Percentiles rank a stretch among this genome's conserved stretches.
phyloP scores from a whole-genome alignment of 768 basidiomycete genomes.

The Xerocomus brunneocitrinus region DNA sequence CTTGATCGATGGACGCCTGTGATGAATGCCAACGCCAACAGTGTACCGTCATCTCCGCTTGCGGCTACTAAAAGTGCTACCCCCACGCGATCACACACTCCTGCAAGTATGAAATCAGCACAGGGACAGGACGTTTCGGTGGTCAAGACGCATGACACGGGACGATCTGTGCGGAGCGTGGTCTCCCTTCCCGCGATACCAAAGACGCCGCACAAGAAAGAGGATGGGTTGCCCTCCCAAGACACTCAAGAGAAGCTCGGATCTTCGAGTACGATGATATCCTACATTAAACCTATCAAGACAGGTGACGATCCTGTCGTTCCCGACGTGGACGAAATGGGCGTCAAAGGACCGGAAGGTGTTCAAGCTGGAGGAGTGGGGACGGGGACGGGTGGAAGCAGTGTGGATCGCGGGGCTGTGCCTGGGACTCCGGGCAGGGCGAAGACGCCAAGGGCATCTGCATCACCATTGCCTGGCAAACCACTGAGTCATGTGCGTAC shows the following conservation, averaged over 20 bases:
- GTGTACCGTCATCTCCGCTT: constrained; percentile 35
- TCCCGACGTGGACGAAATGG: constrained; percentile 37
- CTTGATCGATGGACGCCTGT: constrained; percentile 67
- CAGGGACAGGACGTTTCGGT: constrained; percentile 17
- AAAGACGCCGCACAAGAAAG: constrained; percentile 27
- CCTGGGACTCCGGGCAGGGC: constrained; percentile 14
- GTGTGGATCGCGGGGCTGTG: constrained; percentile 16
- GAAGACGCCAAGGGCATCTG: constrained; percentile 22
- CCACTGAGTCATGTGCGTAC: constrained; percentile 86
- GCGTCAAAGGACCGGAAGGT: constrained; percentile 38
- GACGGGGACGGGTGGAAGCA: constrained; percentile 2
- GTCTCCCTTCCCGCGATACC: constrained; percentile 38
- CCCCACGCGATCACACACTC: constrained; percentile 38
- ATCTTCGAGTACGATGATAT: constrained; percentile 72
- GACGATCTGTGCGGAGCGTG: constrained; percentile 36
- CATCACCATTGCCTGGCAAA: constrained; percentile 43
- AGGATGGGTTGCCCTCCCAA: constrained; percentile 19
- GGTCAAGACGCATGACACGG: constrained; percentile 31
- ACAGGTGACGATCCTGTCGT: constrained; percentile 40
- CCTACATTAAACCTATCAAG: constrained; percentile 51
- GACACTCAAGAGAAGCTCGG: constrained; percentile 45
- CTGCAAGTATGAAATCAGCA: constrained; percentile 22
- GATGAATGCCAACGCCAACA: constrained; percentile 24
- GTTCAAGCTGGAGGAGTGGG: constrained; percentile 29
- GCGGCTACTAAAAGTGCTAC: constrained; percentile 37